Conservation (phyloP, 2,329 filamentous ascomycete genomes). For the Diaporthe citriasiana region DNA sequence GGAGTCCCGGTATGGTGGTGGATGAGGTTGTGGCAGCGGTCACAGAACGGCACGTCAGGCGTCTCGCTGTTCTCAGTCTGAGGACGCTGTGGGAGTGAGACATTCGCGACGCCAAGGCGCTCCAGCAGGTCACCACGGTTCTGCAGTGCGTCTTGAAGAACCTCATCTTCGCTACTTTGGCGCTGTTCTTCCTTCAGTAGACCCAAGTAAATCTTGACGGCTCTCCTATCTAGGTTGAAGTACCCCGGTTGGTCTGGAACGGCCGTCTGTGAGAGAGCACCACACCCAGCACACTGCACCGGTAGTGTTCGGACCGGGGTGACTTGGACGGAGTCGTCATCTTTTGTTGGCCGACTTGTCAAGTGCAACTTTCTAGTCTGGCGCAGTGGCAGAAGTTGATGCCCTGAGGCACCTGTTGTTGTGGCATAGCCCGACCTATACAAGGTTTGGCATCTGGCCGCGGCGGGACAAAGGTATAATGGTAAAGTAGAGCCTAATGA, state of each 20-base stretch:
- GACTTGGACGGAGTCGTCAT: background rate
- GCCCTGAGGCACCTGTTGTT: background rate
- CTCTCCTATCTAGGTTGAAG: slow-evolving; percentile 66
- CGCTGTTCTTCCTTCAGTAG: slow-evolving; percentile 47
- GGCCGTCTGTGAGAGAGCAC: slow-evolving; percentile 72
- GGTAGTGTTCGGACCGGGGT: slow-evolving; percentile 58
- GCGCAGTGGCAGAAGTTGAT: slow-evolving; percentile 25
- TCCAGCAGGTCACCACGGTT: slow-evolving; percentile 59
- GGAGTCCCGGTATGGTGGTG: slow-evolving; percentile 80
- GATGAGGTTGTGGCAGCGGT: slow-evolving; percentile 86
- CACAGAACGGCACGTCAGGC: slow-evolving; percentile 76
- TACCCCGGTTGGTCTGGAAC: slow-evolving; percentile 69
- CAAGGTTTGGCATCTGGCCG: slow-evolving; percentile 31
- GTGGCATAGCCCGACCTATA: slow-evolving; percentile 10
- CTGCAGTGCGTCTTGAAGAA: slow-evolving; percentile 63
- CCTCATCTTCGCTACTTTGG: slow-evolving; percentile 57
- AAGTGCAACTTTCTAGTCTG: slow-evolving; percentile 26
- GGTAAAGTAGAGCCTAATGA: slow-evolving; percentile 34
- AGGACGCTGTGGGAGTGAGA: slow-evolving; percentile 43
- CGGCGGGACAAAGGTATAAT: slow-evolving; percentile 41
- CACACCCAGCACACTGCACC: slow-evolving; percentile 73
- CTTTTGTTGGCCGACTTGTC: background rate
- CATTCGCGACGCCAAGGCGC: slow-evolving; percentile 60
- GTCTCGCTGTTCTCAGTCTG: slow-evolving; percentile 32
- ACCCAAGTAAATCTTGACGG: slow-evolving; percentile 64